Evolutionary conservation across 2,329 filamentous ascomycete species (phyloP).

Genomic region (Podosphaera aphanis): DNA sequence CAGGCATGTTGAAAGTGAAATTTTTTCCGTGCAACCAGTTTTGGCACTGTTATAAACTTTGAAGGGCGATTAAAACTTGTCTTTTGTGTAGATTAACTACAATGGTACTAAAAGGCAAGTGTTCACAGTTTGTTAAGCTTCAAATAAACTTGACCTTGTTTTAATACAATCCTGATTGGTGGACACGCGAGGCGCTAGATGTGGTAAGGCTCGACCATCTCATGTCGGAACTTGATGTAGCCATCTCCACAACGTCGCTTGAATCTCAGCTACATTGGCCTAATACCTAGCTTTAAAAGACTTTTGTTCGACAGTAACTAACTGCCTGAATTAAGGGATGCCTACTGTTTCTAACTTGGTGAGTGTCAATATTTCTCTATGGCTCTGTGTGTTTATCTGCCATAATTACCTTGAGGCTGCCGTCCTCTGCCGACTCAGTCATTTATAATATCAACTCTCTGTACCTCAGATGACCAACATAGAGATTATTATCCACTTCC

Average conservation of each 20-base stretch:
- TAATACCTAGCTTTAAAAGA: background rate
- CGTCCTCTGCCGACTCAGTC: background rate
- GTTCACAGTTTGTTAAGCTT: background rate
- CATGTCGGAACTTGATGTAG: background rate
- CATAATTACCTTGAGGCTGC: background rate
- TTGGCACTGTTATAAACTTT: background rate
- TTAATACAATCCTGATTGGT: background rate
- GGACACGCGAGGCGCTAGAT: constrained; percentile 1
- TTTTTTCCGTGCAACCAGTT: background rate
- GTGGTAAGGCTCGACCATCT: constrained; percentile 1
- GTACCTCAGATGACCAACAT: background rate
- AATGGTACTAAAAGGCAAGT: background rate
- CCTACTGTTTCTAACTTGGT: background rate
- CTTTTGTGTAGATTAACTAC: background rate
- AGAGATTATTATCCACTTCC: background rate
- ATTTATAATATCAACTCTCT: background rate
- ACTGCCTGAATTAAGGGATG: background rate
- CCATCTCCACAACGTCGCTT: background rate
- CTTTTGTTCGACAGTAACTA: background rate
- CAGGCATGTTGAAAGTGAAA: constrained; percentile 38
- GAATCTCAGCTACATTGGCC: background rate
- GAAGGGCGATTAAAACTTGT: background rate
- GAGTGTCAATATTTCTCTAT: background rate
- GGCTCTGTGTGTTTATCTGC: background rate
- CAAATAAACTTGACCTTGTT: background rate